Base-by-base conservation (phyloP, 345 rosid genomes). In the Lenwebbia sp. region DNA sequence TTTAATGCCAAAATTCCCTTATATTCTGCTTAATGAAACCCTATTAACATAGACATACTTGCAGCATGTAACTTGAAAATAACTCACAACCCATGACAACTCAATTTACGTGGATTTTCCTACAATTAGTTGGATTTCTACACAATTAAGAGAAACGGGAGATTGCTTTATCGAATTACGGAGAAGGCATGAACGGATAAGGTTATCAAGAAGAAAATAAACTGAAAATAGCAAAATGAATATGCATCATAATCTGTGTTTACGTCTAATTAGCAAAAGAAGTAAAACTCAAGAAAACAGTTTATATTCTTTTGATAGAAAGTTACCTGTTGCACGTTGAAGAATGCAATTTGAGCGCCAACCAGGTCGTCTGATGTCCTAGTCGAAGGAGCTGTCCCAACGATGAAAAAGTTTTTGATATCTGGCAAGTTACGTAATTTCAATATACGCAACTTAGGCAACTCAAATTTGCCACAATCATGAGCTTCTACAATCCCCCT, bases 171-270 rank as follows among this genome's bases (percentile, higher is more conserved):
- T 28, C 2, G 13, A 28, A 13, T 60, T 14, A 0, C 0, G 14
- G 21, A 28, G 37, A 60, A 60, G 37, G 40, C 21, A 3, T 60
- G 74, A 60, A 28, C 5, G 0, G 7, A 0, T 13, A 5, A 58
- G 1, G 1, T 12, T 26, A 58, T 12, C n/a, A 4, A 7, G 17
- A 26, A 25, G 2, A 23, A 58, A 12, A 0, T 26, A 0, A 2
- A 57, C 0, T 5, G 0, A 11, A 57, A 1, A 26, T 26, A 26
- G n/a, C 30, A 58, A 0, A 26, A 0, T n/a, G 33, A 58, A 0
- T 5, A 7, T 0, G 40, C 40, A 60, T 60, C 40, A 60, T 60
- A 28, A 28, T 60, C 1, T 3, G 0, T 7, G 37, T 13, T 13
- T 28, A n/a, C 10, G 28, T 60, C 74, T 60, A 60, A 7, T 0